These are phyloP conservation scores for Fraxinus nigra DNA, from an alignment of 305 asterid species.

Conservation along the genomic window DNA sequence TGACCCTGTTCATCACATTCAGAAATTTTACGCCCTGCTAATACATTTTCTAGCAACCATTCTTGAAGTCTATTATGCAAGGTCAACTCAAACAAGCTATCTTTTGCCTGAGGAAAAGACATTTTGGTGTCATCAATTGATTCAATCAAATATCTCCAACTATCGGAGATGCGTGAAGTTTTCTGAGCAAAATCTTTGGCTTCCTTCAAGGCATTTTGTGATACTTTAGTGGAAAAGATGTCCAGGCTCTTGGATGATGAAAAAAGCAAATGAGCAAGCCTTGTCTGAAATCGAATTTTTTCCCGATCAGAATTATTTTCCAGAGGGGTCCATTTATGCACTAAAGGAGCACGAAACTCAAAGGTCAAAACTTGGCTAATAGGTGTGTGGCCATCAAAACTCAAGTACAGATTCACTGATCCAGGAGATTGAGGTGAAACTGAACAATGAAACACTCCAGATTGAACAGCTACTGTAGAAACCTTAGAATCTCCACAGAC, in stretches of 20 bases:
- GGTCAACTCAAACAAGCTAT: constrained; percentile 66
- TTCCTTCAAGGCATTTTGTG: constrained; percentile 57
- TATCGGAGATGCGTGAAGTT: constrained; percentile 44
- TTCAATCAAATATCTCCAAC: constrained; percentile 56
- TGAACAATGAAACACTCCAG: constrained; percentile 77
- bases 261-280: constrained; percentile 80
- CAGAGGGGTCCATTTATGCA: constrained; percentile 28
- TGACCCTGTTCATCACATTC: constrained; percentile 91
- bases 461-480: constrained; percentile 60
- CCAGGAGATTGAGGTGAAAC: constrained; percentile 73
- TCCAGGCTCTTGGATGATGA: constrained; percentile 63
- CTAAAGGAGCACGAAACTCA: constrained; percentile 69
- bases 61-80: constrained; percentile 69
- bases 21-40: constrained; percentile 53
- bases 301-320: constrained; percentile 59
- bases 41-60: constrained; percentile 82
- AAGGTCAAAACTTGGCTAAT: constrained; percentile 71
- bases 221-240: constrained; percentile 47
- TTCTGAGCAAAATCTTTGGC: constrained; percentile 65
- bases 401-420: constrained; percentile 59
- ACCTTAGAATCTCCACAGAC: constrained; percentile 65
- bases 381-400: constrained; percentile 73
- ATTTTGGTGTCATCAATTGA: constrained; percentile 48
- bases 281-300: constrained; percentile 66
- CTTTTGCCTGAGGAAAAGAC: constrained; percentile 69